Conservation (phyloP, 140 eudicot genomes). For the Anethum foeniculum region DNA sequence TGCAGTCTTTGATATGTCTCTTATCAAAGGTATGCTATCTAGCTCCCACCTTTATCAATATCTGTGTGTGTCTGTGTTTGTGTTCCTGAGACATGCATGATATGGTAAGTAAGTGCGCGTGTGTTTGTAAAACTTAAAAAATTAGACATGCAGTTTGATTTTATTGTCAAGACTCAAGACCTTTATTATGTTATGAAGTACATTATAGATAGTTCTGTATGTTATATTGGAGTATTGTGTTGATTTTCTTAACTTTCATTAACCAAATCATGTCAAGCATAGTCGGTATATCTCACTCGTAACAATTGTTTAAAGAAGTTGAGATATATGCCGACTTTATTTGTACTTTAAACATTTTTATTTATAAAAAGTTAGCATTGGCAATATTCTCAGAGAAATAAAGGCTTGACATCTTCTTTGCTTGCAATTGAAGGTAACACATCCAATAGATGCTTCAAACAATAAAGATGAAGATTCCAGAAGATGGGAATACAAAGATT, state of each 20-base stretch:
- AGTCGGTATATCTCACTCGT: background rate
- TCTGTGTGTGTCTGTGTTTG: background rate
- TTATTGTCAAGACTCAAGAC: no score
- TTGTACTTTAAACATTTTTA: background rate
- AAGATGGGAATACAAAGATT: constrained; percentile 18
- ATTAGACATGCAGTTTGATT: background rate
- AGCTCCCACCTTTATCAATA: no score
- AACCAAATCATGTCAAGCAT: background rate
- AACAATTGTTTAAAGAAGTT: background rate
- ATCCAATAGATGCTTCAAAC: constrained; percentile 13
- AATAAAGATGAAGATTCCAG: constrained; percentile 15
- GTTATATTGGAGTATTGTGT: no score
- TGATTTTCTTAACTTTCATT: background rate
- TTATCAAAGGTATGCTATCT: constrained; percentile 9
- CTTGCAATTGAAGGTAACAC: background rate
- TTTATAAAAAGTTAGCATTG: background rate
- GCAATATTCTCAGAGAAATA: background rate
- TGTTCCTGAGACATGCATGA: background rate
- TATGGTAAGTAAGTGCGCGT: background rate
- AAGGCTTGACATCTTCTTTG: background rate
- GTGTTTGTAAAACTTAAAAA: background rate
- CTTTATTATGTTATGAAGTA: no score
- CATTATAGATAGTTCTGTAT: no score
- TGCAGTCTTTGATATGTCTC: constrained; percentile 17
- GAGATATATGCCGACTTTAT: background rate